These are phyloP conservation scores for Suillus discolor DNA, from an alignment of 768 basidiomycete genomes.

Conservation along the genomic window DNA sequence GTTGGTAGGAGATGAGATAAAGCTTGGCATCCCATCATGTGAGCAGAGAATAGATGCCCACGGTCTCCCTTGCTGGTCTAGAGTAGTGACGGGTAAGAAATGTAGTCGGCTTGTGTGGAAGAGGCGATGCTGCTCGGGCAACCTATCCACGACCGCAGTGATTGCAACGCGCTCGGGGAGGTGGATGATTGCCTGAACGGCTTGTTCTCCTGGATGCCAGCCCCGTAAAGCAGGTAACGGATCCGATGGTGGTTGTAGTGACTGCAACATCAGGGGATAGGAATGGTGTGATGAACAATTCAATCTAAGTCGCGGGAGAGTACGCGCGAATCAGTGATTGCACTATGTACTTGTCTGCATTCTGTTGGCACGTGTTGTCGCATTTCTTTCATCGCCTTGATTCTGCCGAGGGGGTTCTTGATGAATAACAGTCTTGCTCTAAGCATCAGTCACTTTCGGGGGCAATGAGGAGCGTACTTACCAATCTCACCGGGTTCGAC, in stretches of 20 bases:
- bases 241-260: background rate
- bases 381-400: no score
- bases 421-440: no score
- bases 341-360: no score
- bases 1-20: constrained; percentile 30
- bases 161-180: constrained; percentile 27
- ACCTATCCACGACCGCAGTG: constrained; percentile 23
- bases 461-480: no score
- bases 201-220: constrained; percentile 44
- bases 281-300: background rate
- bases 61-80: constrained; percentile 32
- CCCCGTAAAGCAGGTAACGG: constrained; percentile 32
- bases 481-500: no score
- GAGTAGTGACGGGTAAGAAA: constrained; percentile 35
- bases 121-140: constrained; percentile 35
- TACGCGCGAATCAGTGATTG: no score
- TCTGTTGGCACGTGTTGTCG: no score
- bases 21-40: constrained; percentile 25
- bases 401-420: no score
- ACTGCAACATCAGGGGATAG: background rate
- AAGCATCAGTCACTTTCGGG: no score
- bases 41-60: constrained; percentile 37
- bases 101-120: constrained; percentile 33
- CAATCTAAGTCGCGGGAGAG: background rate
- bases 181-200: constrained; percentile 28